A percentile compares a stretch with the other conserved stretches of the same genome.
Evolutionary conservation across 2,329 filamentous ascomycete species (phyloP).

Genomic region (Sclerotinia spermophila): DNA sequence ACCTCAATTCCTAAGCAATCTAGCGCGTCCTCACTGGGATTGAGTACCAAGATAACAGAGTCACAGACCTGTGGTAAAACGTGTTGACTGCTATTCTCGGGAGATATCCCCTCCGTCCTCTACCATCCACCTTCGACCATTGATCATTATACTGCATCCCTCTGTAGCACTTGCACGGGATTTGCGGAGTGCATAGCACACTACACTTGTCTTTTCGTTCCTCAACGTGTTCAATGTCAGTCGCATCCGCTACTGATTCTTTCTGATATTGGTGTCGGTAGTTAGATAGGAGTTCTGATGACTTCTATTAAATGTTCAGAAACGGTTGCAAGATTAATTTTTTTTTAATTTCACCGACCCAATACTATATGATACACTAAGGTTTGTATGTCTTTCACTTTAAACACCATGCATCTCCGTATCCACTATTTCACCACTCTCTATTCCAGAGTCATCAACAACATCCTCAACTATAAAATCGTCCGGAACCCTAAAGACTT

Average conservation of each 20-base stretch:
- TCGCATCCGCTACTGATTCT: neutral
- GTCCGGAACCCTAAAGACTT: neutral
- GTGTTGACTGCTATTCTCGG: neutral
- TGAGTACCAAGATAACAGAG: accelerated
- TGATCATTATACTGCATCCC: neutral
- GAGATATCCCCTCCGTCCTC: neutral
- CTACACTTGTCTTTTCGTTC: neutral
- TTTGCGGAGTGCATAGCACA: neutral
- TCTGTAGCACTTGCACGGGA: neutral
- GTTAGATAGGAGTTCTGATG: neutral
- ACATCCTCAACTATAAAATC: slow-evolving; percentile 4
- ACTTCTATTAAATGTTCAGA: neutral
- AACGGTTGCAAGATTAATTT: neutral
- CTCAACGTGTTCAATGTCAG: neutral
- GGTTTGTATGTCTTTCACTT: too few species aligned
- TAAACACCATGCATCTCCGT: slow-evolving; percentile 8
- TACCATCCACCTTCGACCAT: neutral
- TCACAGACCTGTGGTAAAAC: neutral
- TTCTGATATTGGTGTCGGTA: neutral
- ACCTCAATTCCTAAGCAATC: too few species aligned
- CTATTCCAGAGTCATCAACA: neutral
- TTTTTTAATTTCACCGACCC: neutral
- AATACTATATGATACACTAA: neutral
- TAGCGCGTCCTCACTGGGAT: accelerated
- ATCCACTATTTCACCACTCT: slow-evolving; percentile 9